Evolutionary conservation across 306 rosid species (phyloP).

Genomic region (Arachis hypogaea): DNA sequence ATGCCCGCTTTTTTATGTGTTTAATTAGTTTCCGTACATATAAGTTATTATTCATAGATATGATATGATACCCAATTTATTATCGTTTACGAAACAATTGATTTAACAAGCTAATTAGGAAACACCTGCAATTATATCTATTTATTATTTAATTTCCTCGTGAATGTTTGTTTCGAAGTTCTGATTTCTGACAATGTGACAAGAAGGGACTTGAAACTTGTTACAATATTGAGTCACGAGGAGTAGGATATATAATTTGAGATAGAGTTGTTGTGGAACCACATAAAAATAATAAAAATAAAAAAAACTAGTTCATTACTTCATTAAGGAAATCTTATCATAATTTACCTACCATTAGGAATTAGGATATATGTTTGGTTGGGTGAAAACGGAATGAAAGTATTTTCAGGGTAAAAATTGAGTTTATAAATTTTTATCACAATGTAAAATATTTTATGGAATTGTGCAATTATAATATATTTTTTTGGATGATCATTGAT

Average conservation of each 20-base stretch:
- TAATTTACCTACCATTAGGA: no score
- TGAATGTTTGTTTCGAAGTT: not conserved
- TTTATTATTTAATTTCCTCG: not conserved
- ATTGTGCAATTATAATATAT: no score
- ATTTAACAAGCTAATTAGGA: not conserved
- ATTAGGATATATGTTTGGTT: no score
- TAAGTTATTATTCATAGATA: not conserved
- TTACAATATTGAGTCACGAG: not conserved
- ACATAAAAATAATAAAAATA: not conserved
- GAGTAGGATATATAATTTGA: not conserved
- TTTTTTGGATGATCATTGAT: no score
- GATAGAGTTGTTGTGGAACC: slow-evolving; percentile 8
- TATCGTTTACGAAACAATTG: not conserved
- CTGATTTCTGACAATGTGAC: no score
- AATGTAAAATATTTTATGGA: no score
- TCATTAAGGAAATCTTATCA: slow-evolving; percentile 21
- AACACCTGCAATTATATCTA: not conserved
- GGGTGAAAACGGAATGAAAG: no score
- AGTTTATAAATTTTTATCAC: no score
- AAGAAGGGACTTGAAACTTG: not conserved
- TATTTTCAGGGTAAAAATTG: no score
- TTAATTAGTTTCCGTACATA: slow-evolving; percentile 16
- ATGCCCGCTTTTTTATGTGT: no score
- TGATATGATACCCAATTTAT: not conserved
- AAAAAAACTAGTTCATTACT: not conserved